phyloP scores from a whole-genome alignment of 768 basidiomycete genomes.

The Gloeopeniophorella convolvens region DNA sequence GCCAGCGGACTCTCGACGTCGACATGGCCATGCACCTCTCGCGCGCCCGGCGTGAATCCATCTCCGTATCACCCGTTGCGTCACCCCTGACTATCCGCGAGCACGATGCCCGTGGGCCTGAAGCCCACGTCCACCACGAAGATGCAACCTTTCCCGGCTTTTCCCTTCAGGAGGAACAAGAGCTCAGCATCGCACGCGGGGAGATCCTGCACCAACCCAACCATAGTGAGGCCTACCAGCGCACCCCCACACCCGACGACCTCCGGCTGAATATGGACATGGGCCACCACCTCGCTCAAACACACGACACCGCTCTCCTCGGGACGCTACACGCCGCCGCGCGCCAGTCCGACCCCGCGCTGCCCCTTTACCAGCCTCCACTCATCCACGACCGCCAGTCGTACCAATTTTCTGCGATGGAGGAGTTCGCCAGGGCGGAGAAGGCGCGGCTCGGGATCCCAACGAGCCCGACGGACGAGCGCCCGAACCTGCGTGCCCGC shows the following conservation, averaged over 20 bases:
- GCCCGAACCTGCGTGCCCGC: conserved; percentile 22
- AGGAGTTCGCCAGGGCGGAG: conserved; percentile 68
- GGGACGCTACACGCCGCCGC: conserved; percentile 23
- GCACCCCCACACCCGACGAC: not conserved
- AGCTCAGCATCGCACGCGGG: conserved; percentile 34
- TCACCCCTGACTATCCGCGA: conserved; percentile 30
- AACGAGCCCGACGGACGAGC: conserved; percentile 31
- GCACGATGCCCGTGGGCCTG: conserved; percentile 28
- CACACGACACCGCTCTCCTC: conserved; percentile 46
- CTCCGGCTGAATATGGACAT: conserved; percentile 2
- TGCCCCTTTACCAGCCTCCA: conserved; percentile 68
- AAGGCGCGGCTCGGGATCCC: conserved; percentile 54
- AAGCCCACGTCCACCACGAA: conserved; percentile 24
- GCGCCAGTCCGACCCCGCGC: conserved; percentile 32
- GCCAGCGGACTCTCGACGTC: conserved; percentile 90
- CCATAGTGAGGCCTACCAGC: not conserved
- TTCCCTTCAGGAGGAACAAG: conserved; percentile 45
- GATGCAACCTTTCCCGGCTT: conserved; percentile 35
- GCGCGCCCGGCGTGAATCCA: conserved; percentile 59
- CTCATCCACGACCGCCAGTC: conserved; percentile 34
- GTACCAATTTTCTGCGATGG: conserved; percentile 74
- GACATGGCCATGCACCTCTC: conserved; percentile 85
- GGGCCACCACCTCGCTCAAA: conserved; percentile 8
- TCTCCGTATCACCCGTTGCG: conserved; percentile 27
- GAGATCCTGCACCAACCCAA: conserved; percentile 20